phyloP scores from a whole-genome alignment of 805 yeast species.

The Ogataea paradorogensis region DNA sequence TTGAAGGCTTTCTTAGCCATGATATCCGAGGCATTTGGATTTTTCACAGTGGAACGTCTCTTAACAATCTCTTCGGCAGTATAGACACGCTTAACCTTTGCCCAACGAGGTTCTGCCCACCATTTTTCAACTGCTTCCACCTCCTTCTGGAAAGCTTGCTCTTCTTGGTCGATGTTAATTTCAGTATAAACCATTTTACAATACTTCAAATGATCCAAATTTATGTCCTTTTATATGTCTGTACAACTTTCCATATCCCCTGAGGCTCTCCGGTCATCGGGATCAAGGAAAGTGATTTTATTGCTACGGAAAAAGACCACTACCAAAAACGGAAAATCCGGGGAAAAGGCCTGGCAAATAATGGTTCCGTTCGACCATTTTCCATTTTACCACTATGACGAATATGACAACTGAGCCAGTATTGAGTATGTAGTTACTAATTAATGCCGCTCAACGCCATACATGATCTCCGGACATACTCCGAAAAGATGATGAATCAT shows the following conservation, averaged over 20 bases:
- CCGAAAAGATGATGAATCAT: constrained; percentile 1
- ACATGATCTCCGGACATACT: constrained; percentile 3
- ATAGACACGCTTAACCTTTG: constrained; percentile 81
- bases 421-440: neutral
- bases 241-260: constrained; percentile 4
- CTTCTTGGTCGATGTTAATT: constrained; percentile 61
- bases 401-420: neutral
- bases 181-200: constrained; percentile 47
- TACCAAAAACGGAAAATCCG: constrained; percentile 17
- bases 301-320: constrained; percentile 4
- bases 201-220: neutral
- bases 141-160: constrained; percentile 60
- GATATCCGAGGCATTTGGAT: constrained; percentile 69
- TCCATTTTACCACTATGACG: constrained; percentile 6
- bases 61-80: constrained; percentile 83
- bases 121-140: constrained; percentile 74
- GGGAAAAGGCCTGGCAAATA: constrained; percentile 17
- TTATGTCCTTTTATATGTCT: neutral
- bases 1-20: constrained; percentile 82
- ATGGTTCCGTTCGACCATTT: constrained; percentile 14
- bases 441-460: neutral
- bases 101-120: constrained; percentile 96
- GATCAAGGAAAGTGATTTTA: constrained; percentile 1
- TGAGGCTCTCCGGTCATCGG: constrained; percentile 7
- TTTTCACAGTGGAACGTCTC: constrained; percentile 78